Evolutionary conservation across 2,329 filamentous ascomycete genomes (phyloP), one percentile per base, ranked within the genome.

Genomic region (Corynespora cassiicola): DNA sequence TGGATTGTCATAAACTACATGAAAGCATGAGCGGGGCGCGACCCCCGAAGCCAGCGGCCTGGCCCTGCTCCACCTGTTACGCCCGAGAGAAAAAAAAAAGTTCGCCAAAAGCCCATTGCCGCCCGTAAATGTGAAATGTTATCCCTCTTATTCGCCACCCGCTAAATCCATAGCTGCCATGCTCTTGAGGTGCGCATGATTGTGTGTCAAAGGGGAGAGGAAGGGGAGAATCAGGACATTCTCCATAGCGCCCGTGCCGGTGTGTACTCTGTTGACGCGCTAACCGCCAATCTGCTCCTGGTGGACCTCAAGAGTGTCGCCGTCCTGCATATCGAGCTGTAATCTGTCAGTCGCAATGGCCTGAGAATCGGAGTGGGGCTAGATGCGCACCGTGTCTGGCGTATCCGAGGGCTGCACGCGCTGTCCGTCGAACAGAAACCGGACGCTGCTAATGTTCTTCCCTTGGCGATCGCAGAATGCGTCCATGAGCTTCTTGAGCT

Each of bases 401-500:
- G 88, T 96, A 65, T 99, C 94, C 12, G 83, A 85, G 0, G 87
- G 84, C 61, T 95, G 87, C 6, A 99, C 94, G 41, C 94, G 86
- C 56, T 88, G 86, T n/a, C 94, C 94, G 58, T 99, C 94, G 60
- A 97, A 97, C 1, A 99, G 78, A 71, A 99, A 99, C 19, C 94
- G 86, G 30, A 97, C 92, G 5, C 88, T 92, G 21, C 77, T 82
- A 6, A 85, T 75, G 21, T 86, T 83, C 77, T 97, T 97, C 58
- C 94, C 94, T 69, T 96, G 91, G 16, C 94, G 84, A 55, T 97
- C 92, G 71, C 94, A 99, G 71, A 97, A 99, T 14, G 94, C 94
- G 47, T 90, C 87, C 94, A 99, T 99, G 38, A 99, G 79, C 78
- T 99, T 99, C 75, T 96, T 94, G 2, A 99, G 82, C 69, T 90